phyloP scores from a whole-genome alignment of 768 basidiomycete species.

The Trametes cubensis region DNA sequence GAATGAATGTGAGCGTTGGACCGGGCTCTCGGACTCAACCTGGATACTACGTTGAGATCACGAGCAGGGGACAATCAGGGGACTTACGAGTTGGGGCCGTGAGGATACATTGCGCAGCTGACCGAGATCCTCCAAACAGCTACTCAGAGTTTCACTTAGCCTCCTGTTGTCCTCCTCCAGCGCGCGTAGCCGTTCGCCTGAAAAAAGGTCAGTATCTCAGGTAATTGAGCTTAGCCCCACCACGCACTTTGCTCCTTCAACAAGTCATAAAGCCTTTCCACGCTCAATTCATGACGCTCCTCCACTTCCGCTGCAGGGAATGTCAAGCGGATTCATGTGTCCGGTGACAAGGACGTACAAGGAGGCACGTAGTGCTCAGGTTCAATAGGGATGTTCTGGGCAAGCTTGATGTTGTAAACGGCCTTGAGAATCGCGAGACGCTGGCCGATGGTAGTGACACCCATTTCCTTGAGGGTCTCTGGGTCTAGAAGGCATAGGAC shows the following conservation, averaged over 20 bases:
- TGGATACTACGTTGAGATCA: constrained; percentile 1
- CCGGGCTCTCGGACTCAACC: constrained; percentile 35
- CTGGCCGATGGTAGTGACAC: constrained; percentile 89
- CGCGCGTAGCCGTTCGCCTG: constrained; percentile 67
- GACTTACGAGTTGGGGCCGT: constrained; percentile 15
- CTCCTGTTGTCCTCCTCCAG: constrained; percentile 81
- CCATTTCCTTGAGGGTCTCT: constrained; percentile 84
- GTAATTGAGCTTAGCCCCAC: not conserved
- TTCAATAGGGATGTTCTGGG: constrained; percentile 80
- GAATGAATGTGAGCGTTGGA: constrained; percentile 79
- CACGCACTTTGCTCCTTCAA: constrained; percentile 74
- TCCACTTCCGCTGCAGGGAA: constrained; percentile 54
- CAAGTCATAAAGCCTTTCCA: constrained; percentile 67
- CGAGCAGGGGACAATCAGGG: not conserved
- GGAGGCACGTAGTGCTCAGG: constrained; percentile 86
- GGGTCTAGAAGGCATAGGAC: constrained; percentile 81
- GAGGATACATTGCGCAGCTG: constrained; percentile 36
- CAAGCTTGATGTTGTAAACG: constrained; percentile 87
- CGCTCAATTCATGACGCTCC: constrained; percentile 56
- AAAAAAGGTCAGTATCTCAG: not conserved
- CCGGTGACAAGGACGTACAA: constrained; percentile 53
- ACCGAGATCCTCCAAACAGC: constrained; percentile 67
- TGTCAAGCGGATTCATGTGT: not conserved
- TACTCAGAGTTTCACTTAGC: constrained; percentile 61
- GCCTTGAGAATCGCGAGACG: constrained; percentile 89